These are phyloP conservation scores for Coemansia sp. DNA, from an alignment of 192 early-diverging fungal species.

Conservation along the genomic window DNA sequence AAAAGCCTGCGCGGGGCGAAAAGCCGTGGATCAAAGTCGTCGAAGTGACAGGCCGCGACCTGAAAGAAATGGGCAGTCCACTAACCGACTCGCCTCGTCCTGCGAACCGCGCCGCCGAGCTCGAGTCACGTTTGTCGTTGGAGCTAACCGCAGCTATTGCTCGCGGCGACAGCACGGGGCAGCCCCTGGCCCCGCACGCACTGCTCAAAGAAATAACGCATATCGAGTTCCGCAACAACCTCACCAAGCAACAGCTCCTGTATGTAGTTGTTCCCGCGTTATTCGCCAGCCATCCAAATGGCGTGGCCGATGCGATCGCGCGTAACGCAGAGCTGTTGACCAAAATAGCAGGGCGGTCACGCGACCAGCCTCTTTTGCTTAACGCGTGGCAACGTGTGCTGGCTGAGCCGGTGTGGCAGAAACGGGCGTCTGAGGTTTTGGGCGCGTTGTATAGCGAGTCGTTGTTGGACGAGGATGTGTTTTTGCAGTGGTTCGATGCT, in stretches of 20 bases:
- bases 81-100: slow-evolving; percentile 19
- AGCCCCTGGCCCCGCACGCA: slow-evolving; percentile 39
- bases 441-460: slow-evolving; percentile 71
- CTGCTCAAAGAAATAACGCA: slow-evolving; percentile 80
- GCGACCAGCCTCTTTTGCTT: slow-evolving; percentile 47
- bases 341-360: slow-evolving; percentile 34
- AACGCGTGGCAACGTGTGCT: slow-evolving; percentile 48
- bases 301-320: slow-evolving; percentile 20
- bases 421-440: slow-evolving; percentile 61
- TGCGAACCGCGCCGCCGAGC: slow-evolving; percentile 24
- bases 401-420: slow-evolving; percentile 44
- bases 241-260: slow-evolving; percentile 76
- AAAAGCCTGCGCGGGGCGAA: slow-evolving; percentile 14
- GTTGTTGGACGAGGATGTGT: slow-evolving; percentile 77
- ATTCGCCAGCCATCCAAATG: slow-evolving; percentile 25
- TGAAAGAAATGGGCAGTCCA: slow-evolving; percentile 47
- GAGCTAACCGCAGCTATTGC: slow-evolving; percentile 23
- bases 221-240: slow-evolving; percentile 77
- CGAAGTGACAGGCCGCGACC: slow-evolving; percentile 34
- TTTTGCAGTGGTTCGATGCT: slow-evolving; percentile 59
- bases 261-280: slow-evolving; percentile 62
- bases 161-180: slow-evolving; percentile 3
- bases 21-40: slow-evolving; percentile 50
- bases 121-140: slow-evolving; percentile 26
- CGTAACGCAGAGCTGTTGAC: slow-evolving; percentile 27